Percentiles rank a stretch among this genome's conserved stretches.
Evolutionary conservation across 208 protist genomes (phyloP).

Genomic region (Trichomonas tenax): DNA sequence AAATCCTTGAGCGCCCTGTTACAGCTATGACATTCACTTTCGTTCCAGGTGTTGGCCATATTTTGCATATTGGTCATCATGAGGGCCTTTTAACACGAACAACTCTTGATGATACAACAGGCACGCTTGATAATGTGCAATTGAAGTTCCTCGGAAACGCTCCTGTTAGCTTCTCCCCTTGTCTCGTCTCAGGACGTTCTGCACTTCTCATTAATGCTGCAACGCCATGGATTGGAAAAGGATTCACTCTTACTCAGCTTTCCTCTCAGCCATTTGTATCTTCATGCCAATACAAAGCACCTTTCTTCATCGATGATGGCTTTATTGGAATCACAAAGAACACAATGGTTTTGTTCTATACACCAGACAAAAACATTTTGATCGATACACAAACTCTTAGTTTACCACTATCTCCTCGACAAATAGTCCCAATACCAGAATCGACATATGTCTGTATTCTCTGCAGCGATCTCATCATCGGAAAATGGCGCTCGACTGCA

Average conservation of each 20-base stretch:
- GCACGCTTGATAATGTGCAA: not conserved
- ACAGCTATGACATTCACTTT: not conserved
- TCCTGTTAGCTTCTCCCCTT: not conserved
- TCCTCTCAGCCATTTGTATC: not conserved
- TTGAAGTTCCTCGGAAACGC: not conserved
- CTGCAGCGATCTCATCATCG: not conserved
- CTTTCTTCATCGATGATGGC: not conserved
- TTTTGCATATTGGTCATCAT: not conserved
- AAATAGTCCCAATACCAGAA: not conserved
- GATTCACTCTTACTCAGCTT: not conserved
- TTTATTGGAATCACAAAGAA: not conserved
- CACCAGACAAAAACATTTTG: not conserved
- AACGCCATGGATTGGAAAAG: not conserved
- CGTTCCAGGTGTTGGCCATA: not conserved
- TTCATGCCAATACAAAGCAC: not conserved
- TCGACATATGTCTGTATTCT: not conserved
- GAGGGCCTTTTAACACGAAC: not conserved
- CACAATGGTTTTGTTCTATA: not conserved
- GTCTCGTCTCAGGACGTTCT: no score
- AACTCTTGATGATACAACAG: not conserved
- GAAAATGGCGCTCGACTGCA: not conserved
- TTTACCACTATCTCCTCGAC: not conserved
- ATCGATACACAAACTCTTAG: not conserved
- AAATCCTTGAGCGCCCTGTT: not conserved
- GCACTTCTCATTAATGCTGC: not conserved